Conservation (phyloP, 2,329 filamentous ascomycete species). For the Claviceps monticola region DNA sequence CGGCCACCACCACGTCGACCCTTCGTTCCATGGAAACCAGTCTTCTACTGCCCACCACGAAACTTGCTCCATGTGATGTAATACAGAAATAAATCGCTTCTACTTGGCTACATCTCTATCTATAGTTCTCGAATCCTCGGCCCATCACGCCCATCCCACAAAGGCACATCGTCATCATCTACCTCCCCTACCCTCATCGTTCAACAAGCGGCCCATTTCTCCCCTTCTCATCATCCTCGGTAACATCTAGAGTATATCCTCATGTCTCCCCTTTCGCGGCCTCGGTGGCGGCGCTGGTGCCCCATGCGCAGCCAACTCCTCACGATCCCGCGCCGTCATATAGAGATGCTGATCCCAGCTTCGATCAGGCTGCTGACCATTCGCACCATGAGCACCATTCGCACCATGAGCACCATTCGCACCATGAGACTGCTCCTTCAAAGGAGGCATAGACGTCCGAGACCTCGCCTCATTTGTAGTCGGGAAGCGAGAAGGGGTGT, state of each 20-base stretch:
- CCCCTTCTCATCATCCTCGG: slow-evolving; percentile 9
- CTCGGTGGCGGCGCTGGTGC: slow-evolving; percentile 23
- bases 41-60: too few species aligned
- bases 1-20: too few species aligned
- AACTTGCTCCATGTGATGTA: too few species aligned
- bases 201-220: too few species aligned
- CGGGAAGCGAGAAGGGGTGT: slow-evolving; percentile 1
- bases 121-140: too few species aligned
- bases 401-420: slow-evolving; percentile 10
- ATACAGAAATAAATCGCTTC: too few species aligned
- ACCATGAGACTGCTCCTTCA: slow-evolving; percentile 9
- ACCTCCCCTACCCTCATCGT: not conserved
- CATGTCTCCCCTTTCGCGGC: slow-evolving; percentile 22
- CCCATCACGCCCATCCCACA: too few species aligned
- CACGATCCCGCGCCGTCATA: slow-evolving; percentile 15
- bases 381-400: slow-evolving; percentile 9
- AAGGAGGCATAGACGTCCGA: slow-evolving; percentile 10
- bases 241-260: slow-evolving; percentile 19
- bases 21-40: too few species aligned
- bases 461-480: slow-evolving; percentile 4
- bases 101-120: too few species aligned
- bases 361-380: slow-evolving; percentile 10
- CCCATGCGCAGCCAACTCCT: slow-evolving; percentile 13
- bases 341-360: slow-evolving; percentile 6
- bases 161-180: not conserved